Conservation (phyloP, 495 filamentous ascomycete species). For the Podospora appendiculata region DNA sequence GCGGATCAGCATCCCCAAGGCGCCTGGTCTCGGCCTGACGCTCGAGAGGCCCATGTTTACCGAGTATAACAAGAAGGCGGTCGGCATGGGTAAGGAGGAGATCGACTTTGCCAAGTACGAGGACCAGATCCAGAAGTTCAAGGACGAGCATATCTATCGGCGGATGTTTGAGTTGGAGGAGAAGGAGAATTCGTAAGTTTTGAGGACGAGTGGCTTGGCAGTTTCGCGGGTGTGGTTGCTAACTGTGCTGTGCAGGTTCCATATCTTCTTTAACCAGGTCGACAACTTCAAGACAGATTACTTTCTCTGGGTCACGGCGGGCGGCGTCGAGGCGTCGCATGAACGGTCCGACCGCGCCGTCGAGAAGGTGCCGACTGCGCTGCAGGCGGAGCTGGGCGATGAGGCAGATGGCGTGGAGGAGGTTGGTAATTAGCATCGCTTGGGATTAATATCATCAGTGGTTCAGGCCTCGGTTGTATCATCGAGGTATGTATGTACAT, state of each 20-base stretch:
- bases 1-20: conserved; percentile 85
- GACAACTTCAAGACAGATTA: conserved; percentile 65
- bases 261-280: conserved; percentile 75
- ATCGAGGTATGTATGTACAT: no score
- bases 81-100: conserved; percentile 45
- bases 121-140: conserved; percentile 76
- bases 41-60: conserved; percentile 89
- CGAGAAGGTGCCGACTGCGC: conserved; percentile 22
- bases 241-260: conserved; percentile 46
- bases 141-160: conserved; percentile 86
- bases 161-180: conserved; percentile 87
- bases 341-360: conserved; percentile 22
- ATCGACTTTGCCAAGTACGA: conserved; percentile 75
- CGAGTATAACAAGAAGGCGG: conserved; percentile 61
- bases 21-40: conserved; percentile 77
- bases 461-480: no score
- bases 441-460: no score
- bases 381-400: conserved; percentile 31
- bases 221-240: neutral
- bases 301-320: conserved; percentile 71
- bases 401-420: conserved; percentile 30
- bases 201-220: no score
- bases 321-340: conserved; percentile 49
- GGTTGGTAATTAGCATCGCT: conserved; percentile 4
- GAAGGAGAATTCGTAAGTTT: conserved; percentile 60